phyloP scores from a whole-genome alignment of 176 grass and related monocot species.

The Coix lacrymajobi region DNA sequence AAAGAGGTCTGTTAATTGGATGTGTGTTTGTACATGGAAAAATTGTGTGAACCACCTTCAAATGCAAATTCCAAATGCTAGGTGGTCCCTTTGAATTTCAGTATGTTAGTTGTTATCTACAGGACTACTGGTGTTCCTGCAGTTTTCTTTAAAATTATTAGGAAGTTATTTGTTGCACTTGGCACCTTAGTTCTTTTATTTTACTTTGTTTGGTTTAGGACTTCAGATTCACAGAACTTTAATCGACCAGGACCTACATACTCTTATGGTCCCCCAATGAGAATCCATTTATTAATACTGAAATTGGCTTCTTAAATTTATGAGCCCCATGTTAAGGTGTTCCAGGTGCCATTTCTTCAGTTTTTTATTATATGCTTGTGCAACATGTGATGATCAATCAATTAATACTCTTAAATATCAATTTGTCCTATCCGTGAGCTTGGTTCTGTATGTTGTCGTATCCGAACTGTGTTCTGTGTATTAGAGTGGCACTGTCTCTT shows the following conservation, averaged over 20 bases:
- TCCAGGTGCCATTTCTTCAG: conserved; percentile 7
- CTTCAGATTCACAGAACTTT: background rate
- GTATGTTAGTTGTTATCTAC: background rate
- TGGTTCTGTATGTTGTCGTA: background rate
- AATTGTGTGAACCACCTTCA: background rate
- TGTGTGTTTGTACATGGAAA: background rate
- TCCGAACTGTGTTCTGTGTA: background rate
- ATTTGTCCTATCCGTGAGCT: background rate
- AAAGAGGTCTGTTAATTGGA: background rate
- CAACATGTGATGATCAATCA: conserved; percentile 14
- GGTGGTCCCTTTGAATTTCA: background rate
- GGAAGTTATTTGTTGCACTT: background rate
- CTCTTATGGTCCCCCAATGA: background rate
- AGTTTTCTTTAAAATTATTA: background rate
- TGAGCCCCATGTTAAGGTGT: background rate
- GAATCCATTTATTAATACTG: conserved; percentile 22
- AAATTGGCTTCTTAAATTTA: conserved; percentile 14
- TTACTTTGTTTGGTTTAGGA: background rate
- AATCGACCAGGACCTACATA: background rate
- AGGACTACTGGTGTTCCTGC: background rate
- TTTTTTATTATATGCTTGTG: conserved; percentile 2
- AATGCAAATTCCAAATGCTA: background rate
- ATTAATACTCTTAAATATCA: conserved; percentile 10
- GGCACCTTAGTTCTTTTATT: background rate
- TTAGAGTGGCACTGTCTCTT: background rate